Evolutionary conservation across 257 asterid species (phyloP).

Genomic region (Mitragyna speciosa): DNA sequence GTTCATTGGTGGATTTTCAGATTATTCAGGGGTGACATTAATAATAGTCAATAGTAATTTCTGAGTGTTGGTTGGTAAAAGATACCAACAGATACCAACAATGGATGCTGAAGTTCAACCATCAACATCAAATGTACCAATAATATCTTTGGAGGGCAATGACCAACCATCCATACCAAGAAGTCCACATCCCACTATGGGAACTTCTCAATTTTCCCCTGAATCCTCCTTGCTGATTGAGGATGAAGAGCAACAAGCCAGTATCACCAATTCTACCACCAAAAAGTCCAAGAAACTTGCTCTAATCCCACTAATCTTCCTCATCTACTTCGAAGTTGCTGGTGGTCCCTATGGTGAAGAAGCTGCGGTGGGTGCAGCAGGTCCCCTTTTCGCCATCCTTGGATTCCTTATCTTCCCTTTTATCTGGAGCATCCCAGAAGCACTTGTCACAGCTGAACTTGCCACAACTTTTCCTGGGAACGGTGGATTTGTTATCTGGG

Average conservation of each 20-base stretch:
- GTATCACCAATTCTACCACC: slow-evolving; percentile 8
- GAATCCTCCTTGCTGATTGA: slow-evolving; percentile 26
- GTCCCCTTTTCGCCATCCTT: slow-evolving; percentile 51
- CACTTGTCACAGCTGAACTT: slow-evolving; percentile 58
- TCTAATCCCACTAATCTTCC: slow-evolving; percentile 45
- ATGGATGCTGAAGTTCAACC: background rate
- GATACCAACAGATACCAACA: no score
- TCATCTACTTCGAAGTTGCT: slow-evolving; percentile 55
- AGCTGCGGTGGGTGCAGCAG: slow-evolving; percentile 58
- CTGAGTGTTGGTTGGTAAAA: no score
- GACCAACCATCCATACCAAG: background rate
- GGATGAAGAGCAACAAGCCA: slow-evolving; percentile 14
- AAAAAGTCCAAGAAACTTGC: slow-evolving; percentile 38
- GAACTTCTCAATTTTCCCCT: slow-evolving; percentile 10
- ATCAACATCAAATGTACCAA: background rate
- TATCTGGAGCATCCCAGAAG: slow-evolving; percentile 54
- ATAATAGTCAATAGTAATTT: no score
- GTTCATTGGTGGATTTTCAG: no score
- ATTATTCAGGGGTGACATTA: no score
- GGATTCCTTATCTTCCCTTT: slow-evolving; percentile 54
- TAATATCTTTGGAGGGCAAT: background rate
- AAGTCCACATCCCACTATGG: slow-evolving; percentile 8
- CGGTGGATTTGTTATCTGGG: slow-evolving; percentile 66
- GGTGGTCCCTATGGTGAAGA: slow-evolving; percentile 63
- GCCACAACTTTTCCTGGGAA: slow-evolving; percentile 62